Base-by-base conservation (phyloP, 176 grass and related monocot species). In the Melocanna baccifera region DNA sequence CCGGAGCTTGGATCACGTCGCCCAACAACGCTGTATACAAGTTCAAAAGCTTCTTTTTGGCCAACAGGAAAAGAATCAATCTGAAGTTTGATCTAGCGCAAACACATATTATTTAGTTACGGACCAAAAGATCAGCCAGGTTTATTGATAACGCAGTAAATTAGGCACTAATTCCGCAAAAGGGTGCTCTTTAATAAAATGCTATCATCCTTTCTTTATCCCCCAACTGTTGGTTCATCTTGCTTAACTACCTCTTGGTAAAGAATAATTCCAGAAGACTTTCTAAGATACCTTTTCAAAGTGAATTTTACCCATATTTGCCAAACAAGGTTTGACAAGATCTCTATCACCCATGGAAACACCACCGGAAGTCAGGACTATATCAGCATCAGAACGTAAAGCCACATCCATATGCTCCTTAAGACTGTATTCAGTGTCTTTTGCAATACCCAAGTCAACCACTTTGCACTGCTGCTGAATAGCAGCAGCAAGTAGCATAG, bases 301-400 rank as follows among this genome's bases (percentile, higher is more conserved):
- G 85, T 98, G 87, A 84, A 98, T 92, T 81, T 79, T 87, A 48
- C 96, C 96, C 84, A 83, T 83, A 65, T 85, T 95, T 79, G 81
- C 77, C 69, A 98, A 85, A 76, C 93, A 98, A 51, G 96, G 96
- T 84, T 95, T 98, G 69, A 98, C 91, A 52, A 98, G 92, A 85
- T 95, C 96, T 63, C 88, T 98, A 73, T 95, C 96, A 20, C 96
- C 96, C 93, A 98, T 98, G 71, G 93, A 98, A 84, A 98, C 86
- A 81, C 96, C 96, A 61, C 96, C 96, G 67, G 96, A 98, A 71
- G 91, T 94, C 76, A 98, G 76, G 40, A 98, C 87, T 57, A 98
- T 82, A 91, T 98, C 91, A 75, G 94, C 87, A 82, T 86, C 65
- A 66, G 91, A 98, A 78, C 12, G 25, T 30, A 94, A 58, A 87